Evolutionary conservation across 805 yeast species (phyloP).

Genomic region (Kurtzmaniella cleridarum): DNA sequence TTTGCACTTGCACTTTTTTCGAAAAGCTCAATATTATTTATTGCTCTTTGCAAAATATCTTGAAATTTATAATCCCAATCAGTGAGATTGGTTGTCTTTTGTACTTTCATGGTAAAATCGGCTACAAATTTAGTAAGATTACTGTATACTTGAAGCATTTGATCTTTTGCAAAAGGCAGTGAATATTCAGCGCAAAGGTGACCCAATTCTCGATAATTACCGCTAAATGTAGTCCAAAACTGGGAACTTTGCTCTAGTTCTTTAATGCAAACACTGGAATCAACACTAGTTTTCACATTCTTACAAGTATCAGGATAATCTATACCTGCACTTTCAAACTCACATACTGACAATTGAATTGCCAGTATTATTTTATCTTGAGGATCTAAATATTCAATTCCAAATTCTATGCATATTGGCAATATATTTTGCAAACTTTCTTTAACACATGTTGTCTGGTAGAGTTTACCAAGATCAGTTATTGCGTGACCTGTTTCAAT

Average conservation of each 20-base stretch:
- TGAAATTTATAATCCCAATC: too few relatives aligned
- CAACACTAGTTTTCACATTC: constrained; percentile 7
- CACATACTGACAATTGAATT: constrained; percentile 47
- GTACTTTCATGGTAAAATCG: neutral
- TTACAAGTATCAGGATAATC: constrained; percentile 25
- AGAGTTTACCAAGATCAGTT: neutral
- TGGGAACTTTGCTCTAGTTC: constrained; percentile 43
- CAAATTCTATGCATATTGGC: constrained; percentile 34
- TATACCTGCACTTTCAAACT: constrained; percentile 44
- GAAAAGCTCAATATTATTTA: too few relatives aligned
- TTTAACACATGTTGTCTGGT: constrained; percentile 26
- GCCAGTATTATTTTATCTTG: constrained; percentile 36
- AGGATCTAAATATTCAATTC: constrained; percentile 32
- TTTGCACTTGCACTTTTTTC: too few relatives aligned
- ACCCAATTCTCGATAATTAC: constrained; percentile 52
- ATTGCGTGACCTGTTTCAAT: too few relatives aligned
- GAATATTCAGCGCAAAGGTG: constrained; percentile 50
- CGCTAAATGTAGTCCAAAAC: constrained; percentile 73
- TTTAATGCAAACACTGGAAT: constrained; percentile 17
- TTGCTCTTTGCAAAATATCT: too few relatives aligned
- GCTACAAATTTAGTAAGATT: constrained; percentile 36
- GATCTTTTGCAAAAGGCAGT: constrained; percentile 48
- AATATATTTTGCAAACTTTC: constrained; percentile 36
- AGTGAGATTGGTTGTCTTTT: too few relatives aligned
- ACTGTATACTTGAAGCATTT: constrained; percentile 39